These are phyloP conservation scores for Coniochaeta prunicola DNA, from an alignment of 2,329 filamentous ascomycete genomes.

Conservation along the genomic window DNA sequence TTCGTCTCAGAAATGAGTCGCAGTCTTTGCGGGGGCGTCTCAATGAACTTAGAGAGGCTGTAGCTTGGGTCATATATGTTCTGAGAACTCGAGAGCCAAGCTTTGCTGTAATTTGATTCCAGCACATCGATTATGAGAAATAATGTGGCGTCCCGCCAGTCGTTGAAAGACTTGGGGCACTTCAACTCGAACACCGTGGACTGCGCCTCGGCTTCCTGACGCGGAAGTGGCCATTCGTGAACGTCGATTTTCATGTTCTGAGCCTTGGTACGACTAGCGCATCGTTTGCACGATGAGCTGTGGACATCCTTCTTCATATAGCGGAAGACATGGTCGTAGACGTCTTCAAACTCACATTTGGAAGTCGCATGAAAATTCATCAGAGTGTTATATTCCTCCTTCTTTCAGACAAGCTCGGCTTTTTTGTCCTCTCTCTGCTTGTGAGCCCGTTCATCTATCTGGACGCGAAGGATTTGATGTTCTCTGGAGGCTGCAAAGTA, in stretches of 20 bases:
- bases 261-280: slow-evolving; percentile 22
- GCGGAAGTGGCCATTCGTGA: slow-evolving; percentile 51
- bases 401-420: slow-evolving; percentile 22
- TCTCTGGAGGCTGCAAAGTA: slow-evolving; percentile 36
- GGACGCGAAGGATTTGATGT: slow-evolving; percentile 26
- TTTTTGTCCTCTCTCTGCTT: slow-evolving; percentile 19
- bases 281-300: slow-evolving; percentile 26
- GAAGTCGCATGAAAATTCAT: slow-evolving; percentile 7
- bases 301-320: background rate
- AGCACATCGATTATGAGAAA: slow-evolving; percentile 34
- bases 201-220: slow-evolving; percentile 21
- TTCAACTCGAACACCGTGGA: slow-evolving; percentile 46
- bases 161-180: slow-evolving; percentile 28
- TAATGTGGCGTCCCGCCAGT: slow-evolving; percentile 42
- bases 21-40: background rate
- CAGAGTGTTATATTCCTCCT: slow-evolving; percentile 19
- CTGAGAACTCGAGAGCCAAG: background rate
- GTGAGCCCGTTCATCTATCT: slow-evolving; percentile 32
- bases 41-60: background rate
- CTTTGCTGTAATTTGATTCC: slow-evolving; percentile 6
- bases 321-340: background rate
- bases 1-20: slow-evolving; percentile 27
- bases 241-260: slow-evolving; percentile 32
- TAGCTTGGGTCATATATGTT: background rate
- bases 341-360: slow-evolving; percentile 4